phyloP scores from a whole-genome alignment of 2,329 filamentous ascomycete species.

The Myriosclerotinia duriaeana region DNA sequence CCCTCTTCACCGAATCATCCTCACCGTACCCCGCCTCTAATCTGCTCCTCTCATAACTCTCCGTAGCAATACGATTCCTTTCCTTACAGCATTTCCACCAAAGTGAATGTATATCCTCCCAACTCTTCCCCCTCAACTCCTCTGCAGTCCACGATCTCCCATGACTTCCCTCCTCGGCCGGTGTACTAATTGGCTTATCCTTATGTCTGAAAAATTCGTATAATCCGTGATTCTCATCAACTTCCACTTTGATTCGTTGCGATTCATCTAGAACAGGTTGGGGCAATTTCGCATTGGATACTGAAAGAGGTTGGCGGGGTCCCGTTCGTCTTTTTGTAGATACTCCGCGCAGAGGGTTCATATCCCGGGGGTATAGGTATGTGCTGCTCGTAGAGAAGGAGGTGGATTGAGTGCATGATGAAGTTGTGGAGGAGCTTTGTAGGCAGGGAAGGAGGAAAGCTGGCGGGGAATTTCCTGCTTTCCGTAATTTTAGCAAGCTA shows the following conservation, averaged over 20 bases:
- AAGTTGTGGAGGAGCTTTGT: constrained; percentile 23
- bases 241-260: constrained; percentile 53
- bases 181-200: constrained; percentile 67
- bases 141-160: constrained; percentile 81
- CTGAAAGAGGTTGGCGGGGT: constrained; percentile 69
- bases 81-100: constrained; percentile 97
- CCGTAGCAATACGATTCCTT: constrained; percentile 83
- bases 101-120: constrained; percentile 86
- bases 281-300: constrained; percentile 71
- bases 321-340: constrained; percentile 79
- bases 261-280: constrained; percentile 62
- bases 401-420: constrained; percentile 33
- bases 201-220: constrained; percentile 86
- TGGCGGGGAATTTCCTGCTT: constrained; percentile 31
- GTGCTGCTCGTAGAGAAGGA: constrained; percentile 39
- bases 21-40: constrained; percentile 72
- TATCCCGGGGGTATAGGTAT: constrained; percentile 56
- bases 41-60: constrained; percentile 65
- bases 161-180: constrained; percentile 67
- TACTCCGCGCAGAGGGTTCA: constrained; percentile 76
- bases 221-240: constrained; percentile 77
- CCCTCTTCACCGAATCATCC: constrained; percentile 62
- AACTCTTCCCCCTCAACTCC: constrained; percentile 85
- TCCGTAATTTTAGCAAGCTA: constrained; percentile 28
- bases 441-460: constrained; percentile 41